phyloP scores from a whole-genome alignment of 2,329 filamentous ascomycete genomes.

The Aspergillus fructus region DNA sequence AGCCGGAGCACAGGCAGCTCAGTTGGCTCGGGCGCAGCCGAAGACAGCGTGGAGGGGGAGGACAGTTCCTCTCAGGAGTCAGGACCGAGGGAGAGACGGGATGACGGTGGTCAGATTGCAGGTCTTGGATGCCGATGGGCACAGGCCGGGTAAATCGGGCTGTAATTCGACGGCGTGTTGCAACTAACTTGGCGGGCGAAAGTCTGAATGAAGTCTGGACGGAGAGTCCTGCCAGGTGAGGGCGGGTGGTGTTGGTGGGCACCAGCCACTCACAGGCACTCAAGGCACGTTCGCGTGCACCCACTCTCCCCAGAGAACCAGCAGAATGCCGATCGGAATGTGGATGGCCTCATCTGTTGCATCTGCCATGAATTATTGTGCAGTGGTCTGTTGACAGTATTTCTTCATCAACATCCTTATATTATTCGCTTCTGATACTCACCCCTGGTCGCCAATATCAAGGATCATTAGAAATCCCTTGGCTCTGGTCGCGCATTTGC shows the following conservation, averaged over 20 bases:
- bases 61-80: too few relatives aligned
- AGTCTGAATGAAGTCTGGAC: neutral
- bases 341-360: neutral
- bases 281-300: neutral
- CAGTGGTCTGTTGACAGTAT: neutral
- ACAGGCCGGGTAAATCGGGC: neutral
- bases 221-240: too few relatives aligned
- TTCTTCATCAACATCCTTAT: neutral
- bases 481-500: neutral
- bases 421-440: neutral
- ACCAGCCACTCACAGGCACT: too few relatives aligned
- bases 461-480: constrained; percentile 3
- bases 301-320: too few relatives aligned
- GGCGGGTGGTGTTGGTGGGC: too few relatives aligned
- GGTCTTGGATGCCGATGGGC: constrained; percentile 1
- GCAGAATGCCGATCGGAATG: neutral
- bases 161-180: neutral
- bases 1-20: neutral
- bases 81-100: neutral
- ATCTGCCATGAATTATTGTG: neutral
- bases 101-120: neutral
- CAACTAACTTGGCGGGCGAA: neutral
- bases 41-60: neutral
- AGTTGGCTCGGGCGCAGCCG: constrained; percentile 4
- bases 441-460: neutral